Evolutionary conservation across 2,329 filamentous ascomycete species (phyloP).

Genomic region (Pseudovirgaria hyperparasitica): DNA sequence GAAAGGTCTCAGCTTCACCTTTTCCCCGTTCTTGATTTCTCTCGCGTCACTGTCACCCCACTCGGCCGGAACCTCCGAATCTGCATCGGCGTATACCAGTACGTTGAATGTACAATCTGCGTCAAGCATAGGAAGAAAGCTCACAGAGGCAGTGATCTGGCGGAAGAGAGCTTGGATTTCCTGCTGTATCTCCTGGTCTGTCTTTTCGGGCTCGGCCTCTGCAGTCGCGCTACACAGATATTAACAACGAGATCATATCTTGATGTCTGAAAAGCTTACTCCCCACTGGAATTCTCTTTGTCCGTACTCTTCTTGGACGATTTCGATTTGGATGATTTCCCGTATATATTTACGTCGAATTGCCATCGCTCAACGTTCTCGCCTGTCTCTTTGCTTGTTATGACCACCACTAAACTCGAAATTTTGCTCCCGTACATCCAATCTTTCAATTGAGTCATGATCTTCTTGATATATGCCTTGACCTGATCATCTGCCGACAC

Average conservation of each 20-base stretch:
- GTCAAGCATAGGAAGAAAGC: constrained; percentile 85
- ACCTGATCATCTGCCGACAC: constrained; percentile 95
- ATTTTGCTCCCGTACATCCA: constrained; percentile 98
- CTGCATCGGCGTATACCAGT: constrained; percentile 90
- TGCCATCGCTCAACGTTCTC: constrained; percentile 97
- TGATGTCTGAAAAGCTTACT: constrained; percentile 28
- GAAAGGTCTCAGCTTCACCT: constrained; percentile 89
- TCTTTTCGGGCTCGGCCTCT: constrained; percentile 51
- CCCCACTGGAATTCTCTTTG: constrained; percentile 56
- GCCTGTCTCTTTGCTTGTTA: constrained; percentile 93
- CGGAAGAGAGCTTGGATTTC: constrained; percentile 96
- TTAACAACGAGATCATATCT: constrained; percentile 7
- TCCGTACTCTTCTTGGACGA: constrained; percentile 40
- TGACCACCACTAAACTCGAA: constrained; percentile 90
- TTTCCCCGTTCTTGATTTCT: constrained; percentile 88
- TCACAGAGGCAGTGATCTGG: constrained; percentile 95
- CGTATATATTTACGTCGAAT: constrained; percentile 61
- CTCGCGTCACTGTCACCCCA: constrained; percentile 98
- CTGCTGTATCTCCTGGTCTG: constrained; percentile 83
- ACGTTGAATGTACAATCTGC: constrained; percentile 98
- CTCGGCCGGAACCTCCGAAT: constrained; percentile 91
- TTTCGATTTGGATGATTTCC: constrained; percentile 37
- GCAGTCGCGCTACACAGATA: constrained; percentile 11
- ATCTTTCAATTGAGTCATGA: constrained; percentile 93
- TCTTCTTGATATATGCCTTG: constrained; percentile 98